A percentile compares a stretch with the other conserved stretches of the same genome.
phyloP scores from a whole-genome alignment of 495 filamentous ascomycete species.

The Terfezia claveryi region DNA sequence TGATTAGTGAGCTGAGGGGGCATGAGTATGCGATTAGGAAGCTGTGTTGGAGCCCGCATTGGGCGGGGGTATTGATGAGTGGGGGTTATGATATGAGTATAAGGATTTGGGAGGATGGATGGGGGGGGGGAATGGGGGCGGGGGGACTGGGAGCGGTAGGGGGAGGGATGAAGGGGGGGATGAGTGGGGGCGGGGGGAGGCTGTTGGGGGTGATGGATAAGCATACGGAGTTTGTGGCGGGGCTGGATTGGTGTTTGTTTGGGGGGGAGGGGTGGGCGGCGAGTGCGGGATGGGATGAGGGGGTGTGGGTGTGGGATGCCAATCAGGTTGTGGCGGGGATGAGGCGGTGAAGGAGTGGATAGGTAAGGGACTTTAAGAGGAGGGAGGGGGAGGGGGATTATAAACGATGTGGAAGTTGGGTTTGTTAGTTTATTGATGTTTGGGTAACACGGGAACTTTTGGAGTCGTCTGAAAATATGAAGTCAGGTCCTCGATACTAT shows the following conservation, averaged over 20 bases:
- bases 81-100: constrained; percentile 97
- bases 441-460: too few species aligned
- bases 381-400: too few species aligned
- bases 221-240: constrained; percentile 93
- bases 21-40: constrained; percentile 80
- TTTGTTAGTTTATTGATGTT: too few species aligned
- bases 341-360: too few species aligned
- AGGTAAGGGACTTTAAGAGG: too few species aligned
- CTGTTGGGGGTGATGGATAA: constrained; percentile 72
- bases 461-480: too few species aligned
- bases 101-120: constrained; percentile 72
- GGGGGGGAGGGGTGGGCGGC: constrained; percentile 90
- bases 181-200: constrained; percentile 24
- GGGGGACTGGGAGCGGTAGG: constrained; percentile 19
- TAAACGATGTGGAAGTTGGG: too few species aligned
- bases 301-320: constrained; percentile 24
- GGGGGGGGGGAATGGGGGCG: constrained; percentile 27
- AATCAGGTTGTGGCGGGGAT: too few species aligned
- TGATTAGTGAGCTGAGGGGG: constrained; percentile 46
- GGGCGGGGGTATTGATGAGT: constrained; percentile 59
- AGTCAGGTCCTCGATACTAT: too few species aligned
- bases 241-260: constrained; percentile 95
- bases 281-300: constrained; percentile 81
- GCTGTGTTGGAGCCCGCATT: constrained; percentile 77
- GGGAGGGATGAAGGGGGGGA: constrained; percentile 21